phyloP scores from a whole-genome alignment of 2,329 filamentous ascomycete species.

The Pseudogymnoascus sp. region DNA sequence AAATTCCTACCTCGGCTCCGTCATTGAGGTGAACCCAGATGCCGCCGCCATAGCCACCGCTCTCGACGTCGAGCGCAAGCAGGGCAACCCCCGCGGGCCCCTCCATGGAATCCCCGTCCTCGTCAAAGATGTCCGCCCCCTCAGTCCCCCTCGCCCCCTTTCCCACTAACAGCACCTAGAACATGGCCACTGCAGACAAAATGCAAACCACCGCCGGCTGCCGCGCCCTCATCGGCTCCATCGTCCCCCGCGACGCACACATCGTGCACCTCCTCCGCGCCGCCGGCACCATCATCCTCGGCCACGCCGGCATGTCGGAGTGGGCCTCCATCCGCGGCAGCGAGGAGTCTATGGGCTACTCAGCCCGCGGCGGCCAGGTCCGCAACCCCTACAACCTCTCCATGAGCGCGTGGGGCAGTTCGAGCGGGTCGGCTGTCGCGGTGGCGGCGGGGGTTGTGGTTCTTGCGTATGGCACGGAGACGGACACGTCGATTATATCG shows the following conservation, averaged over 20 bases:
- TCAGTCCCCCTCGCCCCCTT: not conserved
- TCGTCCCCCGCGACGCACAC: slow-evolving; percentile 43
- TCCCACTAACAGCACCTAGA: slow-evolving; percentile 19
- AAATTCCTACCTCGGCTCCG: slow-evolving; percentile 13
- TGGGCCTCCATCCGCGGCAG: slow-evolving; percentile 55
- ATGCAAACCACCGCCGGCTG: slow-evolving; percentile 53
- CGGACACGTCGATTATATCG: slow-evolving; percentile 52
- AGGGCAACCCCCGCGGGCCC: slow-evolving; percentile 23
- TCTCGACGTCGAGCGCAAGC: slow-evolving; percentile 17
- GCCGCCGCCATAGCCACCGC: slow-evolving; percentile 16
- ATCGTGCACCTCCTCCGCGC: slow-evolving; percentile 50
- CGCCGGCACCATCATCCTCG: slow-evolving; percentile 55
- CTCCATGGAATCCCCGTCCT: slow-evolving; percentile 50
- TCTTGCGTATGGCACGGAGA: slow-evolving; percentile 50
- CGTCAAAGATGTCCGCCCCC: slow-evolving; percentile 38
- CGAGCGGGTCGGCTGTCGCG: slow-evolving; percentile 52
- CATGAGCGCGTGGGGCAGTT: slow-evolving; percentile 52
- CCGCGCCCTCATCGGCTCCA: slow-evolving; percentile 44
- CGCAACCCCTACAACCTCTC: slow-evolving; percentile 49
- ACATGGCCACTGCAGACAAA: slow-evolving; percentile 46
- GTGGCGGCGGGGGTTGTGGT: slow-evolving; percentile 22
- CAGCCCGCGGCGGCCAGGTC: slow-evolving; percentile 51
- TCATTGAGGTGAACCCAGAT: slow-evolving; percentile 22
- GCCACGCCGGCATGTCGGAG: slow-evolving; percentile 56
- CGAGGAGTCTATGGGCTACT: slow-evolving; percentile 52